Percentiles rank a stretch among this genome's conserved stretches.
Conservation (phyloP, 2,329 filamentous ascomycete genomes). For the Scedosporium dehoogii region DNA sequence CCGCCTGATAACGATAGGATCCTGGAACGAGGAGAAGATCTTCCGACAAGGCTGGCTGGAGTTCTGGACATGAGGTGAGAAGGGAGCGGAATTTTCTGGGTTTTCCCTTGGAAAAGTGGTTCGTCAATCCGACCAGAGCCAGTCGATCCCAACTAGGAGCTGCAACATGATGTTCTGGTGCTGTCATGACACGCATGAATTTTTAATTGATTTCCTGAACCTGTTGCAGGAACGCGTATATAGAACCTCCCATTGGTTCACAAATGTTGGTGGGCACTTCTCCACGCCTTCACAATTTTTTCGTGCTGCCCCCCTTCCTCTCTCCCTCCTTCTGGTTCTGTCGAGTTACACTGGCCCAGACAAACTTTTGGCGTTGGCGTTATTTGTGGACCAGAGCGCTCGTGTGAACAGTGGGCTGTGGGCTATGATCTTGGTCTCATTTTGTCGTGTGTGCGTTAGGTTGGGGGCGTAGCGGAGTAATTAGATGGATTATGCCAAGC, state of each 20-base stretch:
- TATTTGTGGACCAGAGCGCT: neutral
- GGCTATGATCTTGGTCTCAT: neutral
- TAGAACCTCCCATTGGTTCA: neutral
- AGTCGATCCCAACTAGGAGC: neutral
- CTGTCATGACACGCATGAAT: constrained; percentile 2
- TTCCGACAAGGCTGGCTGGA: neutral
- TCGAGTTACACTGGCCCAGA: neutral
- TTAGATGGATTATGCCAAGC: neutral
- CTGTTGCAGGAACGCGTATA: neutral
- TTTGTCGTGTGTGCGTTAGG: neutral
- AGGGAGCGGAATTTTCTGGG: neutral
- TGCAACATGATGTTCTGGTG: constrained; percentile 1
- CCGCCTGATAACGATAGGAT: neutral
- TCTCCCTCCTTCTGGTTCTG: neutral
- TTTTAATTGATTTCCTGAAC: neutral
- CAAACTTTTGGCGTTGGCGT: neutral
- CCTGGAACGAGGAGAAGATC: neutral
- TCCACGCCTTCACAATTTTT: neutral
- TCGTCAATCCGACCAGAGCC: neutral
- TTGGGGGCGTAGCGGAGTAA: neutral
- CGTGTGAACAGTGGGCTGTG: neutral
- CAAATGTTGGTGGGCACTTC: neutral
- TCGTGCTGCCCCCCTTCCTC: too few relatives aligned
- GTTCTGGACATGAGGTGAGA: neutral
- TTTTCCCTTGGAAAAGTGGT: neutral